Conservation (phyloP, 768 basidiomycete species). For the Macrocybe gigantea region DNA sequence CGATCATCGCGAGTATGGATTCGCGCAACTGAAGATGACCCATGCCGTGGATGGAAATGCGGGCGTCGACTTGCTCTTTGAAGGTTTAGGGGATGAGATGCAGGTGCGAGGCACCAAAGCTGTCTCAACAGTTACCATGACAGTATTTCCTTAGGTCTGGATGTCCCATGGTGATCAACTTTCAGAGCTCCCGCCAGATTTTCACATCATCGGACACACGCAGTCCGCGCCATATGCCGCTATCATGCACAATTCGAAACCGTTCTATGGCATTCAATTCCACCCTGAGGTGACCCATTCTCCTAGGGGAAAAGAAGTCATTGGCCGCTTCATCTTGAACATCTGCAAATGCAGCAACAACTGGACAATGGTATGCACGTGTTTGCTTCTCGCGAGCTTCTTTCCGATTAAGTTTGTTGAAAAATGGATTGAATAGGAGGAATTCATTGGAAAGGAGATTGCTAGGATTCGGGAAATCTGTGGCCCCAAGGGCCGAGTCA, state of each 20-base stretch:
- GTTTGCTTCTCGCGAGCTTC: not conserved
- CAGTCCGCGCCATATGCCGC: conserved; percentile 88
- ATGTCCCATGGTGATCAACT: conserved; percentile 99
- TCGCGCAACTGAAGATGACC: conserved; percentile 73
- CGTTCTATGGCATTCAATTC: conserved; percentile 96
- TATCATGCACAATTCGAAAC: conserved; percentile 83
- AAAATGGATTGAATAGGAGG: conserved; percentile 53
- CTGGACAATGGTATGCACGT: conserved; percentile 84
- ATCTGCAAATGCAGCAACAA: conserved; percentile 77
- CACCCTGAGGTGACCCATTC: conserved; percentile 98
- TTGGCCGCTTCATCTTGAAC: conserved; percentile 75
- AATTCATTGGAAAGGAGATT: conserved; percentile 97
- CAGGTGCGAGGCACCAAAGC: conserved; percentile 47
- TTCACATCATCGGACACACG: conserved; percentile 86
- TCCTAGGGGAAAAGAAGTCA: conserved; percentile 82
- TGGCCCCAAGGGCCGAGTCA: conserved; percentile 90
- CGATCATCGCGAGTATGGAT: conserved; percentile 93
- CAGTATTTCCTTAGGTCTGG: conserved; percentile 69
- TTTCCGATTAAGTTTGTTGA: not conserved
- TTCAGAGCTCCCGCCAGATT: conserved; percentile 71
- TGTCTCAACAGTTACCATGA: not conserved
- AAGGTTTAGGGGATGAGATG: conserved; percentile 83
- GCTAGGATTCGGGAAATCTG: conserved; percentile 90
- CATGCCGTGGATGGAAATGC: conserved; percentile 47
- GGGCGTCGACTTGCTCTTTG: conserved; percentile 71